A percentile compares a stretch with the other conserved stretches of the same genome.
phyloP scores from a whole-genome alignment of 139 green algal genomes.

The Medakamo hakoo region DNA sequence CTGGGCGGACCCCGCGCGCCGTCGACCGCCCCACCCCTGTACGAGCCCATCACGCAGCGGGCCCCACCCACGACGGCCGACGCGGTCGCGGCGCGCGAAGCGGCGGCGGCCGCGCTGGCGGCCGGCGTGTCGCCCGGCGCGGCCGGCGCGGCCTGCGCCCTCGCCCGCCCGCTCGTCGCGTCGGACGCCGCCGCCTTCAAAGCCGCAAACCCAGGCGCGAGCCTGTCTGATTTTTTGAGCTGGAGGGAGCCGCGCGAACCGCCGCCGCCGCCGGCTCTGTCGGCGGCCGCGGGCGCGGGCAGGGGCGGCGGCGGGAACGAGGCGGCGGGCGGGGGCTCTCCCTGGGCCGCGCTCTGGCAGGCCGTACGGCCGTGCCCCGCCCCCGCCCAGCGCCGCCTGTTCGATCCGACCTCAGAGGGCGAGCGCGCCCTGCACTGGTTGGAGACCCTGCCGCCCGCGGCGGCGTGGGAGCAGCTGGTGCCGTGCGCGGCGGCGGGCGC shows the following conservation, averaged over 20 bases:
- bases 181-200: slow-evolving; percentile 88
- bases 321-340: slow-evolving; percentile 11
- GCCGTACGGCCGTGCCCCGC: slow-evolving; percentile 22
- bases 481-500: slow-evolving; percentile 23
- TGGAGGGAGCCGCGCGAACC: too few species aligned
- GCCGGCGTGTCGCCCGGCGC: too few species aligned
- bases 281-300: too few species aligned
- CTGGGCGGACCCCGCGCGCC: slow-evolving; percentile 21
- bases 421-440: slow-evolving; percentile 62
- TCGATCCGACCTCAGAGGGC: slow-evolving; percentile 47
- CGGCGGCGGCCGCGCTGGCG: slow-evolving; percentile 18
- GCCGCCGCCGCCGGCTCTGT: too few species aligned
- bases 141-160: slow-evolving; percentile 1
- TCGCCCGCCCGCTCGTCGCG: slow-evolving; percentile 34
- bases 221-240: slow-evolving; percentile 67
- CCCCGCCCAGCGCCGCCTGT: slow-evolving; percentile 40
- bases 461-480: slow-evolving; percentile 42
- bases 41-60: slow-evolving; percentile 19
- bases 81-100: slow-evolving; percentile 23
- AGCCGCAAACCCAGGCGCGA: slow-evolving; percentile 64
- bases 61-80: slow-evolving; percentile 33
- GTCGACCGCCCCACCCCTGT: slow-evolving; percentile 14
- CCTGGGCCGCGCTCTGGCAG: slow-evolving; percentile 55
- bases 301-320: too few species aligned
- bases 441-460: slow-evolving; percentile 39